These are phyloP conservation scores for Paralagenidium karlingii DNA, from an alignment of 352 stramenopile species.

Conservation along the genomic window DNA sequence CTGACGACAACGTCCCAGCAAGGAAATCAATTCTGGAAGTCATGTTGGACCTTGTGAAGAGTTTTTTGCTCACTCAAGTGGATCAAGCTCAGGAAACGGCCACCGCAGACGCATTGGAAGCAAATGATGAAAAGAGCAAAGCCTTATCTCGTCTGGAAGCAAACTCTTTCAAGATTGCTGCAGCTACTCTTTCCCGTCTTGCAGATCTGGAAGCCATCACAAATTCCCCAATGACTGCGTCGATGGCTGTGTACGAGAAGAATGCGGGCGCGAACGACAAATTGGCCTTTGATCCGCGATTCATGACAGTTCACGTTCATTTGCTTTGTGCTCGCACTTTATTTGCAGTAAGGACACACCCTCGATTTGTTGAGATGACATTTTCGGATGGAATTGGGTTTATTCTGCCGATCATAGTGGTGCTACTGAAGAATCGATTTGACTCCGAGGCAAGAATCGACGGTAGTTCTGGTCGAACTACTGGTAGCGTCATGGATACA, in stretches of 20 bases:
- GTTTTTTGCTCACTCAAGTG: no score
- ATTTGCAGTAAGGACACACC: slow-evolving; percentile 43
- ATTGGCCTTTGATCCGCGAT: slow-evolving; percentile 28
- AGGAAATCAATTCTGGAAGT: no score
- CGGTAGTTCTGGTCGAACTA: neutral
- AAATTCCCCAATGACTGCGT: slow-evolving; percentile 43
- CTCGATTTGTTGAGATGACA: slow-evolving; percentile 21
- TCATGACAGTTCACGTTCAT: slow-evolving; percentile 50
- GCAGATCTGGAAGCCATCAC: slow-evolving; percentile 57
- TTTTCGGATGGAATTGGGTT: slow-evolving; percentile 41
- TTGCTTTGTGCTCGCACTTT: slow-evolving; percentile 37
- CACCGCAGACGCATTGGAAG: no score
- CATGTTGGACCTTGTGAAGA: no score
- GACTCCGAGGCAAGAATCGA: slow-evolving; percentile 18
- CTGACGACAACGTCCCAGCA: neutral
- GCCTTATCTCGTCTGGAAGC: slow-evolving; percentile 37
- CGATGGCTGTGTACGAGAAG: slow-evolving; percentile 40
- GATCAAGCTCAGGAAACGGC: no score
- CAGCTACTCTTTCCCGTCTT: slow-evolving; percentile 40
- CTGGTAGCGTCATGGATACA: neutral
- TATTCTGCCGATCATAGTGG: slow-evolving; percentile 55
- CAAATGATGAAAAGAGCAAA: neutral
- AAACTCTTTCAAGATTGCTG: slow-evolving; percentile 53
- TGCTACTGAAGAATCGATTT: slow-evolving; percentile 64
- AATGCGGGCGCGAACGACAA: slow-evolving; percentile 7